Evolutionary conservation across 2,329 filamentous ascomycete genomes (phyloP).

Genomic region (Arthroderma uncinatum): DNA sequence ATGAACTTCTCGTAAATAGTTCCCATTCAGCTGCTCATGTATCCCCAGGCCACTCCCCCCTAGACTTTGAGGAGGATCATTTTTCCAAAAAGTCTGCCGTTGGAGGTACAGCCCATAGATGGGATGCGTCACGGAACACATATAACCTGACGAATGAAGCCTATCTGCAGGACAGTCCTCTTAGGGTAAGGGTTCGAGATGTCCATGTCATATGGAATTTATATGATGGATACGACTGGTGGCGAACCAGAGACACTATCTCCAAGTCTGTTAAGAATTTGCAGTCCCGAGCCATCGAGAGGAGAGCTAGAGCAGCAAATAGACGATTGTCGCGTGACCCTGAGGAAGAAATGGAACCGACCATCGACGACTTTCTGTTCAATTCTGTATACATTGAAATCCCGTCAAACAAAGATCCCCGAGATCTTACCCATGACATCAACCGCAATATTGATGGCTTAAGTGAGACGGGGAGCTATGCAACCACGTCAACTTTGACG

Average conservation of each 20-base stretch:
- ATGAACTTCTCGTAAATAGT: background rate
- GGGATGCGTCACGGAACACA: conserved; percentile 66
- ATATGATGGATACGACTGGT: conserved; percentile 97
- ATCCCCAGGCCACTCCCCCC: conserved; percentile 46
- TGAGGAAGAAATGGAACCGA: conserved; percentile 65
- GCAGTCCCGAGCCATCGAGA: conserved; percentile 69
- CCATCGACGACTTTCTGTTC: conserved; percentile 91
- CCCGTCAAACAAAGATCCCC: conserved; percentile 71
- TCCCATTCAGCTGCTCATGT: conserved; percentile 45
- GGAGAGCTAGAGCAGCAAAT: conserved; percentile 49
- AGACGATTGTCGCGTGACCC: conserved; percentile 45
- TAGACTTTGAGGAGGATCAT: conserved; percentile 67
- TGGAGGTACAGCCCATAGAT: conserved; percentile 60
- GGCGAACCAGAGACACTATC: conserved; percentile 72
- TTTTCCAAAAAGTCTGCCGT: conserved; percentile 54
- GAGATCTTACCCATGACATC: conserved; percentile 69
- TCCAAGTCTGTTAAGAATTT: conserved; percentile 80
- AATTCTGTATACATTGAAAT: conserved; percentile 98
- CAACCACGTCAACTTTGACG: conserved; percentile 52
- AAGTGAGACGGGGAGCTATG: conserved; percentile 83
- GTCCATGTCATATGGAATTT: conserved; percentile 95
- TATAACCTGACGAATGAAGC: conserved; percentile 56
- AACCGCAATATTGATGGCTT: conserved; percentile 79
- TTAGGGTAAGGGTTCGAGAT: conserved; percentile 69
- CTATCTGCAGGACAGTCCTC: conserved; percentile 54